Base-by-base conservation (phyloP, 1,284 basidiomycete species). In the Kalmanozyma brasiliensis region DNA sequence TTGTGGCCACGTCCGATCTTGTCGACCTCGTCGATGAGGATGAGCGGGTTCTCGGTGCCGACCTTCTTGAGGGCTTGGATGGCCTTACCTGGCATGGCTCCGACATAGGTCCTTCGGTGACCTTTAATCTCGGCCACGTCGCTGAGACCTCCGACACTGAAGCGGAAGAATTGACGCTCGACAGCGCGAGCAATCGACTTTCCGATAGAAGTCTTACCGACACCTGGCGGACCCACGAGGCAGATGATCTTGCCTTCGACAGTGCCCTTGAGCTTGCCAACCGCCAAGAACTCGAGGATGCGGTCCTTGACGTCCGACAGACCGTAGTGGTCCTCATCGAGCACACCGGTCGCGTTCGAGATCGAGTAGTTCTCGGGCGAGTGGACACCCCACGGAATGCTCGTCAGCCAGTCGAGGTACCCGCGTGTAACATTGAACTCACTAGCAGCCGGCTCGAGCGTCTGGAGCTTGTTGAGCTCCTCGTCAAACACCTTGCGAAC, bases 121-220 rank as follows among this genome's bases (percentile, higher is more conserved):
- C 96, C 96, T 85, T 98, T 98, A 83, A 99, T 98, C 86, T 98
- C 96, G 52, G 95, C 96, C 0, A 98, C 94, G 80, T 98, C 95
- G 56, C 93, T 93, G 77, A 99, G 84, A 23, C 96, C 94, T 73
- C 96, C 96, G 5, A 98, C 94, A 13, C 92, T 94, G 85, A 99
- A 97, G 42, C 95, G 88, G 88, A 94, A 95, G 85, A 96, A 95
- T 79, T 92, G 89, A 52, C 93, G 85, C 49, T 90, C 88, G 38
- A 96, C 84, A 8, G 93, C 92, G 9, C 92, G 86, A 0, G 93
- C 90, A 52, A 96, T 94, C n/a, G 90, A 92, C 86, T 97, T 97
- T 58, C 94, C 84, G 55, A 85, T 85, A 52, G 89, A 90, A 0
- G 92, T 97, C 85, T 96, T 96, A 32, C 94, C 94, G 6, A 98